Percentiles rank a stretch among this genome's conserved stretches.
These are phyloP conservation scores for Mortierella sp. DNA, from an alignment of 371 early-diverging fungal species.

Conservation along the genomic window DNA sequence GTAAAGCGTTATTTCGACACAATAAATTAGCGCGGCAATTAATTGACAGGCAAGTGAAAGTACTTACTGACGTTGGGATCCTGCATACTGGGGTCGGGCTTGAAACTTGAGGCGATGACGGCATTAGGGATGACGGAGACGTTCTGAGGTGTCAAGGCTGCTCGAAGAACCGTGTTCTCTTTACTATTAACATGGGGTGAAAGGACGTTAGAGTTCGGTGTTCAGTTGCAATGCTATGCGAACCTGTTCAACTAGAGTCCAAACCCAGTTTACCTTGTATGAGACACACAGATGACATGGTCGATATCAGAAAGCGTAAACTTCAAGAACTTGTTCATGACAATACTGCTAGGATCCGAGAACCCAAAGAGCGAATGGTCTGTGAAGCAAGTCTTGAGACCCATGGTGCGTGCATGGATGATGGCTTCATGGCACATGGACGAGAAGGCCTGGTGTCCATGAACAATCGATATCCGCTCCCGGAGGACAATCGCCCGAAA, in stretches of 20 bases:
- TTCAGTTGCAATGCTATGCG: not conserved
- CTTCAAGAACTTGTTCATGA: constrained; percentile 96
- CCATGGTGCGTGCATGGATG: constrained; percentile 96
- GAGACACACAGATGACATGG: constrained; percentile 98
- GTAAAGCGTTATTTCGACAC: no score
- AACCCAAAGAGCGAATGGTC: constrained; percentile 99
- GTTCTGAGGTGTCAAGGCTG: constrained; percentile 87
- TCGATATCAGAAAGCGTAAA: constrained; percentile 96
- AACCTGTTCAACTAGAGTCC: not conserved
- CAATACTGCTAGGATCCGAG: constrained; percentile 92
- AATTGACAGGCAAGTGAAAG: not conserved
- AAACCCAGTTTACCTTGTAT: constrained; percentile 80
- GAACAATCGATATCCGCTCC: constrained; percentile 96
- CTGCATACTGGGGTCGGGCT: constrained; percentile 84
- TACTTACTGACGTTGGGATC: constrained; percentile 84
- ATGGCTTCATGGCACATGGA: constrained; percentile 96
- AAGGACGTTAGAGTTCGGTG: not conserved
- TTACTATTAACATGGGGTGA: constrained; percentile 70
- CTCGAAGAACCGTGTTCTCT: constrained; percentile 97
- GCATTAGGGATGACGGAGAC: constrained; percentile 99
- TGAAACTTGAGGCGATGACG: constrained; percentile 91
- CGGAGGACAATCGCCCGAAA: constrained; percentile 93
- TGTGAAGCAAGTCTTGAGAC: constrained; percentile 96
- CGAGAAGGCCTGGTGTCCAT: constrained; percentile 98
- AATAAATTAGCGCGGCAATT: no score